These are phyloP conservation scores for Amoeboaphelidium protococcarum DNA, from an alignment of 371 early-diverging fungal genomes.

Conservation along the genomic window DNA sequence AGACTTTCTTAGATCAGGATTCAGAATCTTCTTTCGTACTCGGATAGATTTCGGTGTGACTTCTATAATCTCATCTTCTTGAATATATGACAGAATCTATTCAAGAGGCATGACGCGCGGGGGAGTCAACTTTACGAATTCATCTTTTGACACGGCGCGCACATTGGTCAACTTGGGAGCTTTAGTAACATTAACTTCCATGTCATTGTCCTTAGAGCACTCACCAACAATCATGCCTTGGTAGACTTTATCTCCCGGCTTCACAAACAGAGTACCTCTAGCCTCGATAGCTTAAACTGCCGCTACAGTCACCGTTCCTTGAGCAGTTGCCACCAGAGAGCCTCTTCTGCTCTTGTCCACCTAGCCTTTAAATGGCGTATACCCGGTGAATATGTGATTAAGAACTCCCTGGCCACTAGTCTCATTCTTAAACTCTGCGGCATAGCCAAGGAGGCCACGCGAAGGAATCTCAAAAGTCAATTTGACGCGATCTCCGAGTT, in stretches of 20 bases:
- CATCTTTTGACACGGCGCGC: constrained; percentile 41
- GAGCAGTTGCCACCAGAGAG: constrained; percentile 25
- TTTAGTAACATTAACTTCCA: constrained; percentile 51
- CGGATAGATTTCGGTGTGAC: constrained; percentile 37
- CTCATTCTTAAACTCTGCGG: constrained; percentile 53
- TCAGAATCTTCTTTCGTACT: constrained; percentile 35
- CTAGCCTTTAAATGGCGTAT: constrained; percentile 31
- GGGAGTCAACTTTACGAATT: constrained; percentile 30
- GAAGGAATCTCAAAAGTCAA: constrained; percentile 43
- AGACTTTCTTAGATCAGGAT: constrained; percentile 27
- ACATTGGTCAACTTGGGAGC: constrained; percentile 43
- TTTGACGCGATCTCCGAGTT: constrained; percentile 31
- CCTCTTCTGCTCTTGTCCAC: constrained; percentile 34
- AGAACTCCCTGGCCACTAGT: constrained; percentile 28
- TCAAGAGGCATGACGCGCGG: constrained; percentile 33
- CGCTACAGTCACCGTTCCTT: constrained; percentile 32
- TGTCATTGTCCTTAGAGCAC: constrained; percentile 30
- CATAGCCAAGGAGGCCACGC: constrained; percentile 41
- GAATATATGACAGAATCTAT: constrained; percentile 38
- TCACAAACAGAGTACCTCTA: constrained; percentile 42
- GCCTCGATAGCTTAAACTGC: constrained; percentile 37
- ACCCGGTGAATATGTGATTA: constrained; percentile 36
- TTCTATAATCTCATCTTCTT: constrained; percentile 46
- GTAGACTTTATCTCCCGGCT: constrained; percentile 35
- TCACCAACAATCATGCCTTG: constrained; percentile 58